Base-by-base conservation (phyloP, 1,139 yeast species). In the Yamadazyma blattariae region DNA sequence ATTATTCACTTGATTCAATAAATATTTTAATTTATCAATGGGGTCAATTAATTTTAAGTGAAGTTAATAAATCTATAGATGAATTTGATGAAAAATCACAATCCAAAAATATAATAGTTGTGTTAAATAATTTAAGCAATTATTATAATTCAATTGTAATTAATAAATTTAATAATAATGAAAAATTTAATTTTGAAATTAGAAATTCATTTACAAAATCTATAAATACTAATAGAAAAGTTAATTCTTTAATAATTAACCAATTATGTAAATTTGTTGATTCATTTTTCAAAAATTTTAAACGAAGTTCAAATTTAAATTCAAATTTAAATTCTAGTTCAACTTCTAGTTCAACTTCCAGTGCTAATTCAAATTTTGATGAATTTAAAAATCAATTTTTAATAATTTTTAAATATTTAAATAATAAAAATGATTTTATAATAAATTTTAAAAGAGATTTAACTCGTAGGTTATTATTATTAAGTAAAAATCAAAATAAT, bases 241-340 rank as follows among this genome's bases (percentile, higher is more conserved):
- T 39, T 16, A 63, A 59, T 38, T 13, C 37, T 1, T 37, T 43
- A 3, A 42, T 61, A 2, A 48, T 61, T 9, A 37, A 35, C 11
- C 64, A 56, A 34, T 52, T 69, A 20, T 55, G 64, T 35, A 64
- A 61, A 41, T 63, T 48, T 44, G 60, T 71, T 40, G 75, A 70
- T 39, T 24, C 42, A 2, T 58, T 44, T 35, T 57, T 68, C 37
- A 59, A 55, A 35, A 37, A 20, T 20, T 27, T 15, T 11, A 17
- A 17, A 17, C 5, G 7, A 17, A 6, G 7, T 7, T 4, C 20
- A 5, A 17, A 5, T 17, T 17, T 7, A 17, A 17, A 17, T 17
- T 17, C 7, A 5, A 17, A 17, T 17, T n/a, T n/a, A n/a, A n/a
- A n/a, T n/a, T n/a, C n/a, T n/a, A n/a, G n/a, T n/a, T n/a, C n/a